Conservation (phyloP, 352 stramenopile species). For the Blastocystis sp. region DNA sequence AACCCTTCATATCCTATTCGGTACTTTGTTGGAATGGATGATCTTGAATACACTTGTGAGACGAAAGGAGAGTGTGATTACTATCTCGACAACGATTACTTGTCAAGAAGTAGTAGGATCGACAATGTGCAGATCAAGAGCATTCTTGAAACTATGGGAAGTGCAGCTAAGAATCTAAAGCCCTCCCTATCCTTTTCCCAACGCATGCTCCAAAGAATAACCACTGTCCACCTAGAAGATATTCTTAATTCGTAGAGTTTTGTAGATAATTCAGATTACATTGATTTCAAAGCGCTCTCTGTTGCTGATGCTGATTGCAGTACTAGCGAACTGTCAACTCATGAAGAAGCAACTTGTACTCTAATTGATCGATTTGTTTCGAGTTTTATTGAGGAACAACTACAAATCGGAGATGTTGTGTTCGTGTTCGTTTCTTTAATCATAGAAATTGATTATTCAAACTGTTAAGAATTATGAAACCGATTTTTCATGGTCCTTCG, state of each 20-base stretch:
- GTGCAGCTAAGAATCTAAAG: not conserved
- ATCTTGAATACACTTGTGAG: conserved; percentile 2
- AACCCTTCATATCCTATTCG: not conserved
- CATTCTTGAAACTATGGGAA: too few relatives aligned
- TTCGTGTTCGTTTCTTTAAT: not conserved
- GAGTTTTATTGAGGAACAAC: not conserved
- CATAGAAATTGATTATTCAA: not conserved
- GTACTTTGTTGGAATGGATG: not conserved
- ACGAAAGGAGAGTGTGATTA: not conserved
- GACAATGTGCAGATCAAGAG: too few relatives aligned
- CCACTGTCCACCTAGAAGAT: not conserved
- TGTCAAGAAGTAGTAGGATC: too few relatives aligned
- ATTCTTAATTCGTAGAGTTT: not conserved
- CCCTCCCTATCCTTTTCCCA: conserved; percentile 14
- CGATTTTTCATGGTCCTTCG: not conserved
- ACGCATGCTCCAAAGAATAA: conserved; percentile 14
- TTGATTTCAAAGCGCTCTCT: not conserved
- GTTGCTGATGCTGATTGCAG: not conserved
- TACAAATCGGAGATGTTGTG: not conserved
- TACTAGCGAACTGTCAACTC: not conserved
- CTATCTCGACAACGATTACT: not conserved
- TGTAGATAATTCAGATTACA: conserved; percentile 43
- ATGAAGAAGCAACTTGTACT: not conserved
- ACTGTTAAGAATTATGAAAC: not conserved
- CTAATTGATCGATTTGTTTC: not conserved